A percentile compares a stretch with the other conserved stretches of the same genome.
Conservation (phyloP, 495 filamentous ascomycete species). For the Mycothermus thermophilus region DNA sequence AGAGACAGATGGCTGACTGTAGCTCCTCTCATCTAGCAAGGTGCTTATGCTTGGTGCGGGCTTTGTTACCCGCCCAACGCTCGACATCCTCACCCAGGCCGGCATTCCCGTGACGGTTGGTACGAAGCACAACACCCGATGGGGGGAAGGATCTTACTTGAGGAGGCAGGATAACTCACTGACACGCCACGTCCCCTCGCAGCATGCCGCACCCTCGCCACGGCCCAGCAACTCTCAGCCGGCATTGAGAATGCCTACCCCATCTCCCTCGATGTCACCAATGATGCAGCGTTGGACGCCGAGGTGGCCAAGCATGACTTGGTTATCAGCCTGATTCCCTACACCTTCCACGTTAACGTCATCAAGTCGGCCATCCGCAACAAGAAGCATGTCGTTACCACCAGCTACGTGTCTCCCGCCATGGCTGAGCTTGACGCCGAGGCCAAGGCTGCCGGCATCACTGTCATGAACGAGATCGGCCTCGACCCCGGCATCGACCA, state of each 20-base stretch:
- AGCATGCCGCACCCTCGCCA: conserved; percentile 79
- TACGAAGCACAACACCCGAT: conserved; percentile 31
- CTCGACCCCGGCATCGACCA: conserved; percentile 55
- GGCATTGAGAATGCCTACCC: conserved; percentile 57
- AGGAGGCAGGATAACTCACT: not conserved
- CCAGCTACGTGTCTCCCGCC: conserved; percentile 83
- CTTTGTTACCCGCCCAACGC: conserved; percentile 70
- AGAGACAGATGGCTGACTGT: too few relatives aligned
- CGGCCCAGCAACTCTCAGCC: conserved; percentile 56
- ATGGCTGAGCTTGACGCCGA: conserved; percentile 79
- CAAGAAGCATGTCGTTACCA: conserved; percentile 94
- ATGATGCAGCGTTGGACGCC: conserved; percentile 60
- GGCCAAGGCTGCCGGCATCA: conserved; percentile 85
- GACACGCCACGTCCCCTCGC: conserved; percentile 1
- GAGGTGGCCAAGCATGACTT: conserved; percentile 67
- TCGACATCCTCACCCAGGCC: conserved; percentile 60
- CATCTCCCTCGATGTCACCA: conserved; percentile 70
- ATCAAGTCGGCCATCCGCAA: conserved; percentile 88
- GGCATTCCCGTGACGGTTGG: conserved; percentile 73
- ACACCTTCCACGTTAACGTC: conserved; percentile 78
- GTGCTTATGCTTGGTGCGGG: conserved; percentile 66
- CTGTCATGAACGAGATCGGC: conserved; percentile 97
- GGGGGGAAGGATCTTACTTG: too few relatives aligned
- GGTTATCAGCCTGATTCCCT: conserved; percentile 76
- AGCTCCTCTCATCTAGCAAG: too few relatives aligned